Evolutionary conservation across 2,329 filamentous ascomycete genomes (phyloP).

Genomic region (Cyanodermella asteris): DNA sequence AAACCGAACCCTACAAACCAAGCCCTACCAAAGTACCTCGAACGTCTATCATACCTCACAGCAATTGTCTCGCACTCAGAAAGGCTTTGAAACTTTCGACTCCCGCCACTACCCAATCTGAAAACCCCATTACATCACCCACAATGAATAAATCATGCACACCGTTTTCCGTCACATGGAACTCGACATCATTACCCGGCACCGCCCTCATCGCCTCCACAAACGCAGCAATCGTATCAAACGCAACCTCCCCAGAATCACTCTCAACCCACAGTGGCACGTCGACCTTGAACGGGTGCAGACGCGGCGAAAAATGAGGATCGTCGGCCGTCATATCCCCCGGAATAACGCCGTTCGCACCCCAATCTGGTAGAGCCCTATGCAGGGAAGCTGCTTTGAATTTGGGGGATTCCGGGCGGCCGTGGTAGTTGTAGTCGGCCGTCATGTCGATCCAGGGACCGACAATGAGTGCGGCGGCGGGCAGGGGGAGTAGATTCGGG

Average conservation of each 20-base stretch:
- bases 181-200: conserved; percentile 19
- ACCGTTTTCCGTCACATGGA: conserved; percentile 19
- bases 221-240: conserved; percentile 17
- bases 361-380: conserved; percentile 23
- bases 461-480: conserved; percentile 20
- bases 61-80: no score
- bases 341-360: conserved; percentile 16
- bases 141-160: conserved; percentile 26
- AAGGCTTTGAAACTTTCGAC: no score
- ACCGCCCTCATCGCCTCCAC: conserved; percentile 16
- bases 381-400: no score
- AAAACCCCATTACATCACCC: conserved; percentile 21
- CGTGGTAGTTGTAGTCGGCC: conserved; percentile 15
- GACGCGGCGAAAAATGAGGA: conserved; percentile 19
- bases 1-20: no score
- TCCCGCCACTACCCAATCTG: no score
- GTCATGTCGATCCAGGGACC: conserved; percentile 21
- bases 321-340: conserved; percentile 10
- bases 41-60: no score
- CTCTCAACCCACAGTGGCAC: conserved; percentile 21
- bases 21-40: no score
- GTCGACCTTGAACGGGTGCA: conserved; percentile 17
- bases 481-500: conserved; percentile 11
- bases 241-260: conserved; percentile 21
- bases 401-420: conserved; percentile 15